A percentile compares a stretch with the other conserved stretches of the same genome.
Conservation (phyloP, 192 early-diverging fungal genomes). For the Mortierella claussenii region DNA sequence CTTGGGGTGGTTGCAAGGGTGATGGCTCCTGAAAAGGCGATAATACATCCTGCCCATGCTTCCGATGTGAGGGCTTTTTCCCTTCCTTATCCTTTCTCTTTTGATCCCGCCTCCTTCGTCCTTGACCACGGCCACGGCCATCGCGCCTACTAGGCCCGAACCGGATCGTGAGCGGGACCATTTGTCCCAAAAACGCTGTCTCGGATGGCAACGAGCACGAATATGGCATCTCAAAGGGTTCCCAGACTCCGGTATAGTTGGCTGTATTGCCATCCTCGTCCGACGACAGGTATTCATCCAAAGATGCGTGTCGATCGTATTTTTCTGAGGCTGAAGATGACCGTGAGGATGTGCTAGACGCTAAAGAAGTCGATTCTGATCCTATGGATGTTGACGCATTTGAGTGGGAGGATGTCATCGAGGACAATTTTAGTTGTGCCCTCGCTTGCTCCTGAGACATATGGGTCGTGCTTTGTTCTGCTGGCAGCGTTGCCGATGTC, state of each 20-base stretch:
- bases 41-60: background rate
- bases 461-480: background rate
- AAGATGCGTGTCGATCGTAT: background rate
- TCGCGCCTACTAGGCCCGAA: conserved; percentile 5
- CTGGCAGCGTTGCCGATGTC: too few species aligned
- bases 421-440: background rate
- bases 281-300: background rate
- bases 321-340: background rate
- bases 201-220: conserved; percentile 34
- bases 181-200: conserved; percentile 25
- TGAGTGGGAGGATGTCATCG: background rate
- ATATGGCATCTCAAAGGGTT: conserved; percentile 41
- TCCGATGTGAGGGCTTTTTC: background rate
- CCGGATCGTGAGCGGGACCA: conserved; percentile 24
- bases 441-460: background rate
- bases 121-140: too few species aligned
- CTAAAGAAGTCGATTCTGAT: background rate
- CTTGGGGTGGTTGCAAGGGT: background rate
- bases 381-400: background rate
- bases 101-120: background rate
- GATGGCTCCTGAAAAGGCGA: background rate
- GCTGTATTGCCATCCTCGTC: conserved; percentile 10
- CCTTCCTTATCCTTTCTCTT: background rate
- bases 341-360: background rate
- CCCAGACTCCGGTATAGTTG: conserved; percentile 49